These are phyloP conservation scores for Fabrea salina DNA, from an alignment of 169 alveolate genomes.

Conservation along the genomic window DNA sequence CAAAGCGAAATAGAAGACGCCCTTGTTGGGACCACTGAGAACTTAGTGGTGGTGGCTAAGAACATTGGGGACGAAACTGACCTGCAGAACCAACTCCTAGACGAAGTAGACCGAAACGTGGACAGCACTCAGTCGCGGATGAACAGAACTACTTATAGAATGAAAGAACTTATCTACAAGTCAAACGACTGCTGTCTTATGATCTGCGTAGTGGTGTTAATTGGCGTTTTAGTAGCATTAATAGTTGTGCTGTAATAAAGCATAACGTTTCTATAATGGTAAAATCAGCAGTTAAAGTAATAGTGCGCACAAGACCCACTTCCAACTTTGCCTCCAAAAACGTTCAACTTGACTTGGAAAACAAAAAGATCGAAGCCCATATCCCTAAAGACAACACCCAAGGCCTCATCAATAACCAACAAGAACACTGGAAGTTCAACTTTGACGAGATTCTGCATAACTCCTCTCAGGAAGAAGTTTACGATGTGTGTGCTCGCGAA, in stretches of 20 bases:
- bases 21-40: slow-evolving; percentile 9
- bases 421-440: slow-evolving; percentile 78
- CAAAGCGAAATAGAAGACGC: slow-evolving; percentile 7
- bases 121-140: neutral
- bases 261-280: no score
- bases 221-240: neutral
- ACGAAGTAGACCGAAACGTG: slow-evolving; percentile 15
- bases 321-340: slow-evolving; percentile 75
- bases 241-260: neutral
- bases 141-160: neutral
- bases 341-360: slow-evolving; percentile 63
- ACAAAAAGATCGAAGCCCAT: slow-evolving; percentile 69
- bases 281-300: slow-evolving; percentile 84
- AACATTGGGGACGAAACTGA: slow-evolving; percentile 23
- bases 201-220: slow-evolving; percentile 2
- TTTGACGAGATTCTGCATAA: slow-evolving; percentile 82
- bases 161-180: neutral
- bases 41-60: neutral
- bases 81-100: neutral
- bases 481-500: slow-evolving; percentile 72
- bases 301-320: slow-evolving; percentile 89
- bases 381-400: slow-evolving; percentile 55
- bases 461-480: slow-evolving; percentile 83
- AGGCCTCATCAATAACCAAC: slow-evolving; percentile 81
- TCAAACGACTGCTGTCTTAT: slow-evolving; percentile 14